A percentile compares a stretch with the other conserved stretches of the same genome.
phyloP scores from a whole-genome alignment of 2,329 filamentous ascomycete species.

The Setomelanomma holmii region DNA sequence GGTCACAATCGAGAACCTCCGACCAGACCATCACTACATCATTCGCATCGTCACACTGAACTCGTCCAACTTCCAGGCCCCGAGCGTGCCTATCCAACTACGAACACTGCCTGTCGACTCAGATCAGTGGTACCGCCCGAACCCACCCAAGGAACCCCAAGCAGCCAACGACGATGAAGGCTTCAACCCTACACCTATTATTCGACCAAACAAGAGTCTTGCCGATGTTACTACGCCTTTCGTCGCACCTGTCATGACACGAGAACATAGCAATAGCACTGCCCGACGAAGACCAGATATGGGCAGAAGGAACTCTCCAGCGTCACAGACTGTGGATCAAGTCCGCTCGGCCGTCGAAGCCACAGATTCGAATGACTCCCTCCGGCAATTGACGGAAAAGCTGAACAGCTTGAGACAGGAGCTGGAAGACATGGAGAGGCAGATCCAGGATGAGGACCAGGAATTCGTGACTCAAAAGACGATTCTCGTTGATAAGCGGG shows the following conservation, averaged over 20 bases:
- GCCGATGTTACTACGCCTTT: conserved; percentile 70
- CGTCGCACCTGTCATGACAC: conserved; percentile 64
- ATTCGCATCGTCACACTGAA: conserved; percentile 92
- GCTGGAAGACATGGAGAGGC: conserved; percentile 76
- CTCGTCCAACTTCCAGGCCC: conserved; percentile 88
- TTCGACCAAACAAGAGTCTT: conserved; percentile 59
- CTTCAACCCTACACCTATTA: conserved; percentile 59
- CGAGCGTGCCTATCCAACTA: conserved; percentile 83
- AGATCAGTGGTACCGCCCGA: conserved; percentile 57
- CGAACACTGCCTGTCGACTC: conserved; percentile 65
- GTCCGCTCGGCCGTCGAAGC: conserved; percentile 45
- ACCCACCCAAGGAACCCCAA: conserved; percentile 57
- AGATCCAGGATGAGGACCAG: conserved; percentile 68
- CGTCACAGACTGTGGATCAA: conserved; percentile 57
- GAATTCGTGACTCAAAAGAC: conserved; percentile 56
- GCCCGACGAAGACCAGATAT: conserved; percentile 69
- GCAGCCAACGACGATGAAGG: conserved; percentile 50
- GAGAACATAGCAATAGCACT: conserved; percentile 69
- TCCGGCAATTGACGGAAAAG: conserved; percentile 81
- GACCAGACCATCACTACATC: conserved; percentile 89
- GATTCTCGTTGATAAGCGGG: conserved; percentile 74
- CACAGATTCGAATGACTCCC: conserved; percentile 47
- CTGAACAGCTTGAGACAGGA: conserved; percentile 83
- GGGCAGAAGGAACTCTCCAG: conserved; percentile 79
- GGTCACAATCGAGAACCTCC: conserved; percentile 88